A percentile compares a stretch with the other conserved stretches of the same genome.
Evolutionary conservation across 129 eudicot genomes (phyloP).

Genomic region (Helianthus tuberosus): DNA sequence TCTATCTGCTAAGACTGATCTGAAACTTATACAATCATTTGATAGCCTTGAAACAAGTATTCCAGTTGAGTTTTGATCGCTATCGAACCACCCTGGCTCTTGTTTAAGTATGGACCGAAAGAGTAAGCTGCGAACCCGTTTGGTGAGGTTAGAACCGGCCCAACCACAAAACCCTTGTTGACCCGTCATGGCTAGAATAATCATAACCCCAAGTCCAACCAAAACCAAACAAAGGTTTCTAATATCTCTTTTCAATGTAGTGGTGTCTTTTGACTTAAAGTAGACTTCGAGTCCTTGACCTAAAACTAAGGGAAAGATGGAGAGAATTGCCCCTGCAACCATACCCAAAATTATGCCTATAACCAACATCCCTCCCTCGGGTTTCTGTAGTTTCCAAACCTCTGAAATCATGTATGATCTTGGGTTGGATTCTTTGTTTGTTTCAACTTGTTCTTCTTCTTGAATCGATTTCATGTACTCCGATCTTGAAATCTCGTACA

Average conservation of each 20-base stretch:
- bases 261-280: constrained; percentile 36
- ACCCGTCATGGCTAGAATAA: constrained; percentile 71
- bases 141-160: constrained; percentile 86
- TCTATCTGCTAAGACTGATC: constrained; percentile 78
- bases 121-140: constrained; percentile 50
- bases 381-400: constrained; percentile 69
- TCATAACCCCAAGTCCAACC: constrained; percentile 66
- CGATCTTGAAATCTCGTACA: constrained; percentile 47
- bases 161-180: constrained; percentile 91
- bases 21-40: constrained; percentile 54
- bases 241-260: constrained; percentile 53
- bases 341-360: constrained; percentile 60
- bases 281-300: constrained; percentile 74
- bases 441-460: constrained; percentile 36
- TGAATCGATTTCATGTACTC: constrained; percentile 49
- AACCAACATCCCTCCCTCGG: constrained; percentile 50
- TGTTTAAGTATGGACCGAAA: constrained; percentile 66
- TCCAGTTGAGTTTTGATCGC: constrained; percentile 64
- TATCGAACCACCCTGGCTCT: constrained; percentile 91
- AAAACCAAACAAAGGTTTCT: constrained; percentile 55
- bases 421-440: constrained; percentile 26
- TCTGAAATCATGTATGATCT: constrained; percentile 46
- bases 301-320: constrained; percentile 62
- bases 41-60: constrained; percentile 72
- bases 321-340: constrained; percentile 79